Evolutionary conservation across 192 early-diverging fungal genomes (phyloP).

Genomic region (Gamsiella multidivaricata): DNA sequence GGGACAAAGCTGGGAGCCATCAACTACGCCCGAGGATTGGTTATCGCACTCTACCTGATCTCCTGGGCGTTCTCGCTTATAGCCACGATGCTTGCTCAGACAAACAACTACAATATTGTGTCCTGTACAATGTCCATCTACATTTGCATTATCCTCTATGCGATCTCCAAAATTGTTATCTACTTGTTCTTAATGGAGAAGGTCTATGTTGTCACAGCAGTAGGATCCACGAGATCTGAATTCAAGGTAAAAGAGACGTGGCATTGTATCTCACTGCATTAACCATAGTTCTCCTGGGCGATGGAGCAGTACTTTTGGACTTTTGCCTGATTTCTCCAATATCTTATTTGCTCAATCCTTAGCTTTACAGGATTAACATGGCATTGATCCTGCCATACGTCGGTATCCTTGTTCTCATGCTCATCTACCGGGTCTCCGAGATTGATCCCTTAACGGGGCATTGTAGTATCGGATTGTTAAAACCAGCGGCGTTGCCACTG

Average conservation of each 20-base stretch:
- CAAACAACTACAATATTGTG: slow-evolving; percentile 25
- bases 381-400: slow-evolving; percentile 18
- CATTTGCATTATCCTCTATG: slow-evolving; percentile 51
- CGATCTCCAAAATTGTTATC: slow-evolving; percentile 53
- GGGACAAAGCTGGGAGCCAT: slow-evolving; percentile 21
- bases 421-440: slow-evolving; percentile 2
- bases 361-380: slow-evolving; percentile 41
- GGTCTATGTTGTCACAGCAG: slow-evolving; percentile 42
- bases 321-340: too few relatives aligned
- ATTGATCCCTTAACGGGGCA: neutral
- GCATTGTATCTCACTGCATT: neutral
- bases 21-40: slow-evolving; percentile 58
- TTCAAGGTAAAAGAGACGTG: slow-evolving; percentile 25
- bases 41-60: slow-evolving; percentile 49
- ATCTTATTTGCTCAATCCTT: neutral
- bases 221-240: slow-evolving; percentile 23
- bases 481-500: slow-evolving; percentile 6
- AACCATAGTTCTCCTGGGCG: neutral
- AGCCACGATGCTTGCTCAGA: slow-evolving; percentile 40
- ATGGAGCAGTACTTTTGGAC: too few relatives aligned
- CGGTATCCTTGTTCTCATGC: slow-evolving; percentile 18
- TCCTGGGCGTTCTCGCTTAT: slow-evolving; percentile 58
- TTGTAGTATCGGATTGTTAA: slow-evolving; percentile 23
- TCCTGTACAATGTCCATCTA: slow-evolving; percentile 35
- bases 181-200: slow-evolving; percentile 61